Percentiles rank a stretch among this genome's conserved stretches.
Evolutionary conservation across 768 basidiomycete species (phyloP).

Genomic region (Serpula lacrymans): DNA sequence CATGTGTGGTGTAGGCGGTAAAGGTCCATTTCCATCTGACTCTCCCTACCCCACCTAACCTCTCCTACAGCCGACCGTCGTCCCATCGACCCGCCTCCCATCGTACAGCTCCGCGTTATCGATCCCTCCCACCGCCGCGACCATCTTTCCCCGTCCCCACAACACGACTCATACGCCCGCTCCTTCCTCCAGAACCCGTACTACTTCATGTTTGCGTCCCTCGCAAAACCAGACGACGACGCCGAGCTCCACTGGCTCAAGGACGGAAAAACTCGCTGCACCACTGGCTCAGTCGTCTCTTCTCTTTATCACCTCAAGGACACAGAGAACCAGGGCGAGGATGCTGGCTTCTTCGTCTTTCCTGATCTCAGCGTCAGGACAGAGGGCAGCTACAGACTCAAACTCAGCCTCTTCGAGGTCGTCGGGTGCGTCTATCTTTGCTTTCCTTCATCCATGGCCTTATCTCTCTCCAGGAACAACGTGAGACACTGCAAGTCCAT

Average conservation of each 20-base stretch:
- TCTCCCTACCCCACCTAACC: slow-evolving; percentile 1
- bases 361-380: slow-evolving; percentile 91
- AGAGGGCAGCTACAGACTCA: slow-evolving; percentile 80
- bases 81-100: slow-evolving; percentile 94
- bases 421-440: slow-evolving; percentile 64
- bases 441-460: slow-evolving; percentile 5
- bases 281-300: slow-evolving; percentile 87
- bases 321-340: slow-evolving; percentile 53
- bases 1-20: slow-evolving; percentile 88
- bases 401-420: slow-evolving; percentile 82
- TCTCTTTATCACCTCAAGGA: slow-evolving; percentile 90
- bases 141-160: slow-evolving; percentile 20
- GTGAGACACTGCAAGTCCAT: slow-evolving; percentile 91
- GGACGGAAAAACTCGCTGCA: slow-evolving; percentile 89
- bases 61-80: slow-evolving; percentile 74
- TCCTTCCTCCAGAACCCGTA: slow-evolving; percentile 87
- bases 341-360: slow-evolving; percentile 95
- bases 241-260: slow-evolving; percentile 86
- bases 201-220: slow-evolving; percentile 92
- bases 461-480: slow-evolving; percentile 50
- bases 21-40: slow-evolving; percentile 36
- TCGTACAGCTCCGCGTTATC: slow-evolving; percentile 89
- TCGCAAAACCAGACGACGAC: slow-evolving; percentile 87
- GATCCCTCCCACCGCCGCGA: slow-evolving; percentile 49
- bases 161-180: slow-evolving; percentile 42